Conservation (phyloP, 1,139 yeast species). For the Geotrichum aggregatum region DNA sequence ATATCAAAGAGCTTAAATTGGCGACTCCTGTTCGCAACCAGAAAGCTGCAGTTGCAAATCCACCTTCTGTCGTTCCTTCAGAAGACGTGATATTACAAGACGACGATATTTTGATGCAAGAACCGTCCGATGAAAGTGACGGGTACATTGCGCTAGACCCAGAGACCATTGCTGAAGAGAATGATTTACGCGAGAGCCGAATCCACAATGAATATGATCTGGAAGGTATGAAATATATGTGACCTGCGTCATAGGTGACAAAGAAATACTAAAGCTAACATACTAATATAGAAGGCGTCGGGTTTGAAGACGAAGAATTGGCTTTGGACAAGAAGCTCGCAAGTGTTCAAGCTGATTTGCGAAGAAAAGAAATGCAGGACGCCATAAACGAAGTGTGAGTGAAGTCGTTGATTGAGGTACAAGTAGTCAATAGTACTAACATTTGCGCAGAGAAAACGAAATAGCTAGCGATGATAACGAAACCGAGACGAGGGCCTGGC, state of each 20-base stretch:
- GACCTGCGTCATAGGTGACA: no score
- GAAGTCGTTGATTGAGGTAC: not conserved
- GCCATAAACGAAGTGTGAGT: slow-evolving; percentile 36
- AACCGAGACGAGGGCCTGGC: slow-evolving; percentile 6
- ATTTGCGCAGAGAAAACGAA: slow-evolving; percentile 5
- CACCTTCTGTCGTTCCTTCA: not conserved
- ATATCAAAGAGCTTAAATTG: slow-evolving; percentile 15
- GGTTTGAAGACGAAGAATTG: slow-evolving; percentile 40
- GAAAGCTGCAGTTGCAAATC: not conserved
- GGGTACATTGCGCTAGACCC: slow-evolving; percentile 22
- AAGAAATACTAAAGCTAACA: not conserved
- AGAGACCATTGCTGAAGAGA: slow-evolving; percentile 32
- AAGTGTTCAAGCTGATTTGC: slow-evolving; percentile 29
- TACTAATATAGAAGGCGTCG: slow-evolving; percentile 32
- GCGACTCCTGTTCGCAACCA: slow-evolving; percentile 6
- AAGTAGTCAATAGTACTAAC: not conserved
- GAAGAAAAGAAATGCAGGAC: slow-evolving; percentile 42
- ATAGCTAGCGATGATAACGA: slow-evolving; percentile 3
- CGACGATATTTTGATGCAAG: slow-evolving; percentile 1
- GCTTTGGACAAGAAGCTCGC: slow-evolving; percentile 36
- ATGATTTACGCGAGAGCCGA: slow-evolving; percentile 26
- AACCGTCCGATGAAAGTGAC: slow-evolving; percentile 8
- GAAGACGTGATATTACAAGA: not conserved
- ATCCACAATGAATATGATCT: slow-evolving; percentile 32
- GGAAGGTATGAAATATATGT: slow-evolving; percentile 22